A percentile compares a stretch with the other conserved stretches of the same genome.
Conservation (phyloP, 441 rosid species). For the Mallotus japonicus region DNA sequence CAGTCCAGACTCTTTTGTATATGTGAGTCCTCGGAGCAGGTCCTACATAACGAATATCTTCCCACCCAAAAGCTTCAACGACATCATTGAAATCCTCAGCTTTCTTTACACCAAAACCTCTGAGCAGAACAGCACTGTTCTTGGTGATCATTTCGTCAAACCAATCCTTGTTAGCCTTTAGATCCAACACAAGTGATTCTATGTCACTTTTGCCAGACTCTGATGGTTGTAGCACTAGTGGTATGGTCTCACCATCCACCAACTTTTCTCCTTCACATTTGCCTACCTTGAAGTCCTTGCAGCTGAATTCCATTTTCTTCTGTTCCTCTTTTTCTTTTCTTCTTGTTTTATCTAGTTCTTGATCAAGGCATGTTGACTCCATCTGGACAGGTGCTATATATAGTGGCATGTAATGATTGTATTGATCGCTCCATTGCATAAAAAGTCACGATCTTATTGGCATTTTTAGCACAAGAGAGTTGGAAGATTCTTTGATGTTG, state of each 20-base stretch:
- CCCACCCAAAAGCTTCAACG: constrained; percentile 57
- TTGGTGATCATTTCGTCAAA: constrained; percentile 55
- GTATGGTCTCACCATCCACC: constrained; percentile 60
- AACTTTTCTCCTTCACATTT: constrained; percentile 55
- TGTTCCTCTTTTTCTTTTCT: neutral
- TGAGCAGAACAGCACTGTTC: constrained; percentile 56
- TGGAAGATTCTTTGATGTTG: too few relatives aligned
- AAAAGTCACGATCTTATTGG: neutral
- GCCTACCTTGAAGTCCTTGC: constrained; percentile 55
- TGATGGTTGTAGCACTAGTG: constrained; percentile 46
- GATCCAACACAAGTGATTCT: constrained; percentile 37
- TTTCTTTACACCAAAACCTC: constrained; percentile 50
- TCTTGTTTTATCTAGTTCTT: too few relatives aligned
- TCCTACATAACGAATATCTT: constrained; percentile 54
- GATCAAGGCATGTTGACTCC: neutral
- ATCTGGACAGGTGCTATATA: neutral
- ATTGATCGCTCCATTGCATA: neutral
- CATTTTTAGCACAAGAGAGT: too few relatives aligned
- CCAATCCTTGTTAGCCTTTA: constrained; percentile 51
- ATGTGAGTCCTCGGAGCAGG: constrained; percentile 59
- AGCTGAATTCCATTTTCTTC: constrained; percentile 29
- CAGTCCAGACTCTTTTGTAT: constrained; percentile 62
- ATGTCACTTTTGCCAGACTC: constrained; percentile 24
- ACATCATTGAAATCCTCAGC: constrained; percentile 58
- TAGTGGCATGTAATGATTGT: neutral